phyloP scores from a whole-genome alignment of 73 alveolate species.

The Paramecium octaurelia region DNA sequence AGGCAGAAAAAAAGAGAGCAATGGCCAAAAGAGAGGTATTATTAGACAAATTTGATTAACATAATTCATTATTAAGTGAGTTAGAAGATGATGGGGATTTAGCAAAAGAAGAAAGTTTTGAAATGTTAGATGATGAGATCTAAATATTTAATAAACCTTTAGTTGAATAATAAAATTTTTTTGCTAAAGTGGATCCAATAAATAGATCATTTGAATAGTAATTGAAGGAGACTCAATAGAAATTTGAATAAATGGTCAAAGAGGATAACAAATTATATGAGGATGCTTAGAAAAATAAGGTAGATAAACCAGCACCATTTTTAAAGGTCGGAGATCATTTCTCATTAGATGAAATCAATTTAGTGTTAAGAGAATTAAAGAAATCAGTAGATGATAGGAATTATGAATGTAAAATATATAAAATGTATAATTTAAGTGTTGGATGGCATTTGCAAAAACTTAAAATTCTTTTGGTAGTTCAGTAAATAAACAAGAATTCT shows the following conservation, averaged over 20 bases:
- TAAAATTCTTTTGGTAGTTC: constrained; percentile 15
- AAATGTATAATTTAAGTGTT: background rate
- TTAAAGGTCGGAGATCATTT: constrained; percentile 25
- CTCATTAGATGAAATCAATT: constrained; percentile 5
- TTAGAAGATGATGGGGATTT: constrained; percentile 37
- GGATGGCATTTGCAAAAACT: background rate
- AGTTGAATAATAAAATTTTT: background rate
- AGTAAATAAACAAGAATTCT: background rate
- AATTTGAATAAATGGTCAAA: constrained; percentile 24
- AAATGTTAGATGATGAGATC: constrained; percentile 41
- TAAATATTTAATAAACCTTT: background rate
- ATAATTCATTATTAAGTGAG: constrained; percentile 33
- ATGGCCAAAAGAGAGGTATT: constrained; percentile 6
- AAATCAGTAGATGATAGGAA: constrained; percentile 13
- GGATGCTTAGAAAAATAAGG: background rate
- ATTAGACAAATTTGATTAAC: constrained; percentile 24
- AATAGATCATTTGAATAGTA: background rate
- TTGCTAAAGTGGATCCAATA: constrained; percentile 8
- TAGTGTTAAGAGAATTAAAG: constrained; percentile 4
- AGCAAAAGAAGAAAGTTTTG: constrained; percentile 29
- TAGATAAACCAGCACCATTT: constrained; percentile 24
- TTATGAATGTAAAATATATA: constrained; percentile 15
- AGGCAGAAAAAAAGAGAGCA: constrained; percentile 22
- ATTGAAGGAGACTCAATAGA: background rate
- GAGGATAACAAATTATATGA: background rate